Evolutionary conservation across 2,329 filamentous ascomycete species (phyloP), one percentile per base, ranked within the genome.

Genomic region (Pseudocercospora crystallina): DNA sequence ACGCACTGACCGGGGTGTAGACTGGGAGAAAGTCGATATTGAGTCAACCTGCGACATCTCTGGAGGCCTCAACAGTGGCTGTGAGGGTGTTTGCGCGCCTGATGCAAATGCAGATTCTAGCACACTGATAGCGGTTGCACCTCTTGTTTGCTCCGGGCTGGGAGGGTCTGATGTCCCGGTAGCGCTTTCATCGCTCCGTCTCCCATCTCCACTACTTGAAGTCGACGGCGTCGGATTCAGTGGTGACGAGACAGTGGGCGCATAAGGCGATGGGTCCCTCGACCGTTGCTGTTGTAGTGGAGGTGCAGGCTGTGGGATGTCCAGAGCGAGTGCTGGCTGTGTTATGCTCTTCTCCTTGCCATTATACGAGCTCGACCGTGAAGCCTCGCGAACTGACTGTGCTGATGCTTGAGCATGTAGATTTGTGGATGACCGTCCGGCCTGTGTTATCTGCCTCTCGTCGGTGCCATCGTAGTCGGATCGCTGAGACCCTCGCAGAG

Each of bases 391-490:
- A n/a, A 70, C 43, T n/a, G 65, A 63, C 44, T 67, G 65, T 41
- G 65, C 65, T 17, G 66, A 69, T 11, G 62, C 61, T 13, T 67
- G 63, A 10, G 67, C 67, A 45, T 64, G 61, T 36, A 69, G 55
- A 42, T 61, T 64, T 39, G 58, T 58, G 8, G 65, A 43, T 12
- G 64, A 64, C 5, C 68, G 65, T 8, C 67, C 68, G n/a, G 65
- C 65, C 53, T 70, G 67, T 38, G 66, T 61, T 30, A 47, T 40
- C 30, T 62, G 55, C 11, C 45, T 42, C 12, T 62, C 61, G 34
- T 64, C 59, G 33, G 49, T 51, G 41, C 52, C 60, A 43, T 60
- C 56, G 37, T 55, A 58, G 20, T 26, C 20, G n/a, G 32, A 38
- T 36, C 59, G 51, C 34, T 55, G 47, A 33, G 58, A 51, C 30